Conservation (phyloP, 140 eudicot species). For the Ambrosia hybrid region DNA sequence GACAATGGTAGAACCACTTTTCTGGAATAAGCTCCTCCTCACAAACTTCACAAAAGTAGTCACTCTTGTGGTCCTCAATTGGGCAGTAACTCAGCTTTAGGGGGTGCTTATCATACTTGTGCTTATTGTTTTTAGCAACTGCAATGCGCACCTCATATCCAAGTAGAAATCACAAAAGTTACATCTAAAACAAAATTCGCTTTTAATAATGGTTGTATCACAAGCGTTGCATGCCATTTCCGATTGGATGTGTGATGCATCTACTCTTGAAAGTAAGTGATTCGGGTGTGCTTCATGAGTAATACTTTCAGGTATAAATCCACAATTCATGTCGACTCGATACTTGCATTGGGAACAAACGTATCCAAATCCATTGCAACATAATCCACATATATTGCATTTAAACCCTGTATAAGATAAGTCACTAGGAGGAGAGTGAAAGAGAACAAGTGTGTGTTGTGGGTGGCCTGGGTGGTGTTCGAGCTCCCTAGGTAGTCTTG, state of each 20-base stretch:
- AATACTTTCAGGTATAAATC: background rate
- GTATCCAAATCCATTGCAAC: slow-evolving; percentile 16
- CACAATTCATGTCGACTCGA: background rate
- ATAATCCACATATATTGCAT: slow-evolving; percentile 7
- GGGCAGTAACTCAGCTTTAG: slow-evolving; percentile 8
- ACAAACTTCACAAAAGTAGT: background rate
- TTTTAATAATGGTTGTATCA: background rate
- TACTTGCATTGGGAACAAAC: background rate
- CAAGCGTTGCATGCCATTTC: background rate
- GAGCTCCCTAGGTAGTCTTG: background rate
- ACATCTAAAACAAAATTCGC: background rate
- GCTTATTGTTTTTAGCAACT: background rate
- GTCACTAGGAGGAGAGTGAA: background rate
- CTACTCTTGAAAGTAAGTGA: background rate
- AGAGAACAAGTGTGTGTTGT: slow-evolving; percentile 6
- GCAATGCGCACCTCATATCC: background rate
- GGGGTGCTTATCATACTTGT: background rate
- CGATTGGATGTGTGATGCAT: too few species aligned
- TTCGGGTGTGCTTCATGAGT: slow-evolving; percentile 11
- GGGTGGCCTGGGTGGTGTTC: slow-evolving; percentile 6
- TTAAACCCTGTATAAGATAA: background rate
- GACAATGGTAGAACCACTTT: slow-evolving; percentile 19
- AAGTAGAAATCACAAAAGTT: background rate
- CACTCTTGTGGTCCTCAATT: background rate
- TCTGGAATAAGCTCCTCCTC: slow-evolving; percentile 9